A percentile compares a stretch with the other conserved stretches of the same genome.
Conservation (phyloP, 441 rosid species). For the Arabidopsis lyrata region DNA sequence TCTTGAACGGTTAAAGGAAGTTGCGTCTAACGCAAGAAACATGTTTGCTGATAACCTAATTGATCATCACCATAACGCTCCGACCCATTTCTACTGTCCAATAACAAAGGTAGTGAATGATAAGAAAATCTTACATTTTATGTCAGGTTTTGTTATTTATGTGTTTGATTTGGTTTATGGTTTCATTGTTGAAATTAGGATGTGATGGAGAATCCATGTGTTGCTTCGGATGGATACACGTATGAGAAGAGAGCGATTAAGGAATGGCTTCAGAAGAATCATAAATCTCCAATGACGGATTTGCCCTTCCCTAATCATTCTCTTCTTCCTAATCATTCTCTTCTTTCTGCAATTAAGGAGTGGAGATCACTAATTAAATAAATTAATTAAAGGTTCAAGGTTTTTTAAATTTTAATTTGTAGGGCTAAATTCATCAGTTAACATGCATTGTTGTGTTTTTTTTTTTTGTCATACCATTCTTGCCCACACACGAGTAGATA, state of each 20-base stretch:
- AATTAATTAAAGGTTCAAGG: background rate
- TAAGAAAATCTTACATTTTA: background rate
- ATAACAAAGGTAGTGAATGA: conserved; percentile 41
- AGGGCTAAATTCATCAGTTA: background rate
- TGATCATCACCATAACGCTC: conserved; percentile 48
- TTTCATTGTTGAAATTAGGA: conserved; percentile 54
- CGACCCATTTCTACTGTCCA: conserved; percentile 63
- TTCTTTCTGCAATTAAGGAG: conserved; percentile 73
- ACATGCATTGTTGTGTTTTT: conserved; percentile 19
- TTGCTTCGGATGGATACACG: conserved; percentile 94
- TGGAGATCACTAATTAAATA: conserved; percentile 55
- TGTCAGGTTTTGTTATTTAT: background rate
- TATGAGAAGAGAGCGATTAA: conserved; percentile 77
- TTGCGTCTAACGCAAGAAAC: conserved; percentile 54
- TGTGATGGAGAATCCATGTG: conserved; percentile 85
- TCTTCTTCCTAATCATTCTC: conserved; percentile 77
- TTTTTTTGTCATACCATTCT: background rate
- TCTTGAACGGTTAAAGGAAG: conserved; percentile 68
- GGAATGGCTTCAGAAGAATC: conserved; percentile 69
- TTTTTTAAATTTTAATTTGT: background rate
- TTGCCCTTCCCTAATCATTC: conserved; percentile 61
- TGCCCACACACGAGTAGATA: conserved; percentile 9
- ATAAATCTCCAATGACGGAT: conserved; percentile 78
- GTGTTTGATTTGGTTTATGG: conserved; percentile 21
- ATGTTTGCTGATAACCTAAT: conserved; percentile 33